phyloP scores from a whole-genome alignment of 2,329 filamentous ascomycete species.

The Colletotrichum zoysiae region DNA sequence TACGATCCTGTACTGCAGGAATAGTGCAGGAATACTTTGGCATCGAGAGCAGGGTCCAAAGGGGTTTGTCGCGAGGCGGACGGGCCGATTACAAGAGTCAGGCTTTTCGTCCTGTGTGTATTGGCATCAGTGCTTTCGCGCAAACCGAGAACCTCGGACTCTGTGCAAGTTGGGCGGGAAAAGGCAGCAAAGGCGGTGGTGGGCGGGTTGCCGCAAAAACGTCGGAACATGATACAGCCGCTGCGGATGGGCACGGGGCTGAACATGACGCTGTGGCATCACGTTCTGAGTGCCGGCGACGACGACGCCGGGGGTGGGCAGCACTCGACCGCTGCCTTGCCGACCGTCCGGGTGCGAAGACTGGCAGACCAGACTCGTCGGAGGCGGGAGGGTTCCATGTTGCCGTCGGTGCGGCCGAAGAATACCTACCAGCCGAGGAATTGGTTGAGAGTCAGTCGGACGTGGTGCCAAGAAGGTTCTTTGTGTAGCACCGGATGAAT shows the following conservation, averaged over 20 bases:
- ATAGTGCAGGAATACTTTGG: not conserved
- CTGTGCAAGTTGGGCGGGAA: not conserved
- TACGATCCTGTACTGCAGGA: not conserved
- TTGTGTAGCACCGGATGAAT: no score
- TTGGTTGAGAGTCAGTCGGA: constrained; percentile 9
- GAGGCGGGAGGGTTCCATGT: not conserved
- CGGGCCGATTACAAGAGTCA: constrained; percentile 8
- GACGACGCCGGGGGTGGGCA: constrained; percentile 1
- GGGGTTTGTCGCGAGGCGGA: not conserved
- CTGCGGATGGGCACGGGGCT: constrained; percentile 15
- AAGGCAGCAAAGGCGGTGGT: not conserved
- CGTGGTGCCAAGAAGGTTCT: no score
- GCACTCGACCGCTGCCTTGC: not conserved
- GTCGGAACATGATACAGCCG: not conserved
- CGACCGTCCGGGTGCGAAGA: not conserved
- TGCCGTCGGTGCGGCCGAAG: constrained; percentile 8
- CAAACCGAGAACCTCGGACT: not conserved
- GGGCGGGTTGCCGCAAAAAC: not conserved
- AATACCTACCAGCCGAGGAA: not conserved
- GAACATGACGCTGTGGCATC: not conserved
- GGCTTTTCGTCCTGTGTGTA: not conserved
- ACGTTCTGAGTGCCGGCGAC: not conserved
- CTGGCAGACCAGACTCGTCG: not conserved
- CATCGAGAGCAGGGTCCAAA: constrained; percentile 3
- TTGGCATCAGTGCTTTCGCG: not conserved